phyloP scores from a whole-genome alignment of 208 protist genomes.

The Crithidia expoeki region DNA sequence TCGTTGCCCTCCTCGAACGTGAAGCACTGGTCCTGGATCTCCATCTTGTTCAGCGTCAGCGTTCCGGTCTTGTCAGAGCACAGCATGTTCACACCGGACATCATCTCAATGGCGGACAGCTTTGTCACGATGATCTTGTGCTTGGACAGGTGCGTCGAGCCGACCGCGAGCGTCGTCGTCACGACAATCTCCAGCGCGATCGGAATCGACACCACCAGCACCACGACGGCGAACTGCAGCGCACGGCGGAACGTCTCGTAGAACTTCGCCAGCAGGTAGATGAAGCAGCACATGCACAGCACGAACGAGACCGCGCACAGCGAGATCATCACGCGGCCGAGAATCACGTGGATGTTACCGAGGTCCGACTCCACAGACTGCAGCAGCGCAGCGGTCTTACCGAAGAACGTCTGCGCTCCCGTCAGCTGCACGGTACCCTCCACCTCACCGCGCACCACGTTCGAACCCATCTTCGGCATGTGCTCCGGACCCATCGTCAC shows the following conservation, averaged over 20 bases:
- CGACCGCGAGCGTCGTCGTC: conserved; percentile 90
- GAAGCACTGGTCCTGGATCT: conserved; percentile 80
- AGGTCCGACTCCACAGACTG: conserved; percentile 80
- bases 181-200: conserved; percentile 86
- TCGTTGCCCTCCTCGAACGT: conserved; percentile 72
- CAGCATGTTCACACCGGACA: conserved; percentile 90
- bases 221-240: conserved; percentile 80
- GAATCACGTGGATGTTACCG: conserved; percentile 71
- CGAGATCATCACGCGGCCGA: conserved; percentile 69
- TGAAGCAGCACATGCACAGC: conserved; percentile 80
- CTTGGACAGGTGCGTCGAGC: conserved; percentile 90
- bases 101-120: conserved; percentile 92
- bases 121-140: conserved; percentile 94
- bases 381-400: conserved; percentile 91
- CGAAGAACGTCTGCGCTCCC: conserved; percentile 94
- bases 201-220: conserved; percentile 95
- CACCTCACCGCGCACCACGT: conserved; percentile 82
- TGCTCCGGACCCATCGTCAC: conserved; percentile 87
- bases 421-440: conserved; percentile 87
- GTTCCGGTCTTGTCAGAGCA: conserved; percentile 96
- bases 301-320: conserved; percentile 64
- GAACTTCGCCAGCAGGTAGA: conserved; percentile 76
- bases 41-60: conserved; percentile 94
- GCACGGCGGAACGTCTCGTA: conserved; percentile 62
- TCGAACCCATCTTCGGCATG: conserved; percentile 93